Evolutionary conservation across 768 basidiomycete genomes (phyloP), one percentile per base, ranked within the genome.

Genomic region (Bullera alba): DNA sequence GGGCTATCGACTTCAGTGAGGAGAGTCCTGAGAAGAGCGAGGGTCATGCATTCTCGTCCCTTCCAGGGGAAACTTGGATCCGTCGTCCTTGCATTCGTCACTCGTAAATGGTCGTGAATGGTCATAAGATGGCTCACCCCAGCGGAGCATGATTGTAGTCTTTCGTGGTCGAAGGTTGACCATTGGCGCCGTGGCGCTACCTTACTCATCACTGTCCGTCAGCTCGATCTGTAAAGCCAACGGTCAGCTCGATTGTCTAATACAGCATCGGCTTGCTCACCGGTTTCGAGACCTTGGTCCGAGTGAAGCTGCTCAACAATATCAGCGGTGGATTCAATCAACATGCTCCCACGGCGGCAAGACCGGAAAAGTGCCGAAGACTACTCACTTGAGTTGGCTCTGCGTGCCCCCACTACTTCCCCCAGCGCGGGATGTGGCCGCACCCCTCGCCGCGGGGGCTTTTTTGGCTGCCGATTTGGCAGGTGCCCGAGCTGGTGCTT

Each of bases 1-100:
- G 57, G n/a, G 54, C 63, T 5, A 78, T 96, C 43, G 87, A 96
- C 74, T 96, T 88, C 69, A 81, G 93, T 35, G 93, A 96, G 72
- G 83, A 81, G 0, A 88, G 86, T 1, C 89, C 93, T 0, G 79
- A 78, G 0, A 71, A 80, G 28, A 77, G 89, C 4, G 85, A 84
- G 65, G n/a, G n/a, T n/a, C n/a, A n/a, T n/a, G n/a, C n/a, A n/a
- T n/a, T n/a, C n/a, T n/a, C n/a, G n/a, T n/a, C n/a, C n/a, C n/a
- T n/a, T n/a, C n/a, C n/a, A n/a, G n/a, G n/a, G n/a, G n/a, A n/a
- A n/a, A n/a, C n/a, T n/a, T n/a, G n/a, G n/a, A n/a, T n/a, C n/a
- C n/a, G n/a, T n/a, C n/a, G n/a, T n/a, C n/a, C n/a, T n/a, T n/a
- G n/a, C n/a, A n/a, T n/a, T n/a, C n/a, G n/a, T n/a, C n/a, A n/a